phyloP scores from a whole-genome alignment of 768 basidiomycete genomes.

The Strobilomyces confusus region DNA sequence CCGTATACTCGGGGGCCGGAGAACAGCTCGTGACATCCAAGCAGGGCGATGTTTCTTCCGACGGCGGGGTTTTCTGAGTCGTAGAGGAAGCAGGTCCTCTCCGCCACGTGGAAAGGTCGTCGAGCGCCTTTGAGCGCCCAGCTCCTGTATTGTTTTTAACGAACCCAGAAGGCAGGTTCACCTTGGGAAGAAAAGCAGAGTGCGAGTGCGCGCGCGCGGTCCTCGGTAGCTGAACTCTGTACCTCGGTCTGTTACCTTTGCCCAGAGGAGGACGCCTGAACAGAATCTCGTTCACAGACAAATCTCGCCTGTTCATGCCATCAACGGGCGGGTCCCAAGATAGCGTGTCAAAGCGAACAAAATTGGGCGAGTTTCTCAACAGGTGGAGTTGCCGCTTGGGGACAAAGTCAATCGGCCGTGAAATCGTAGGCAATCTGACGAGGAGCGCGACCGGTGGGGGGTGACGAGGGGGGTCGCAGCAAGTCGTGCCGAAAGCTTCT shows the following conservation, averaged over 20 bases:
- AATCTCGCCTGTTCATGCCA: slow-evolving; percentile 57
- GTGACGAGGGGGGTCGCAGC: slow-evolving; percentile 45
- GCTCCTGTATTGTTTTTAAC: slow-evolving; percentile 13
- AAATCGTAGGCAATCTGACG: slow-evolving; percentile 48
- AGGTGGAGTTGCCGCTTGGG: slow-evolving; percentile 45
- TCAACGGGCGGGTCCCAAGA: slow-evolving; percentile 71
- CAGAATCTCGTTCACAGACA: slow-evolving; percentile 62
- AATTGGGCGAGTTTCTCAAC: slow-evolving; percentile 36
- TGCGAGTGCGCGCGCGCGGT: slow-evolving; percentile 1
- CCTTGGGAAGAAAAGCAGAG: slow-evolving; percentile 29
- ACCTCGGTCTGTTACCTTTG: slow-evolving; percentile 33
- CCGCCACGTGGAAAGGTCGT: slow-evolving; percentile 39
- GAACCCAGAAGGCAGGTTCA: slow-evolving; percentile 35
- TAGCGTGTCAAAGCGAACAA: slow-evolving; percentile 58
- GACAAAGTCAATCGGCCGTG: slow-evolving; percentile 41
- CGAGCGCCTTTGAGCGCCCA: slow-evolving; percentile 33
- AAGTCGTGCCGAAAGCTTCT: slow-evolving; percentile 46
- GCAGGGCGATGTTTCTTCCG: slow-evolving; percentile 15
- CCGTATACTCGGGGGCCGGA: slow-evolving; percentile 50
- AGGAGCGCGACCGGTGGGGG: slow-evolving; percentile 38
- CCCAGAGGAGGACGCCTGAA: slow-evolving; percentile 43
- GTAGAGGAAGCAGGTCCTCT: slow-evolving; percentile 23
- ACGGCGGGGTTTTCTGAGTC: slow-evolving; percentile 3
- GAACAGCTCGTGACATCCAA: slow-evolving; percentile 63
- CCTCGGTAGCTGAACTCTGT: slow-evolving; percentile 36